phyloP scores from a whole-genome alignment of 345 rosid species.

The Gossypium thurberi region DNA sequence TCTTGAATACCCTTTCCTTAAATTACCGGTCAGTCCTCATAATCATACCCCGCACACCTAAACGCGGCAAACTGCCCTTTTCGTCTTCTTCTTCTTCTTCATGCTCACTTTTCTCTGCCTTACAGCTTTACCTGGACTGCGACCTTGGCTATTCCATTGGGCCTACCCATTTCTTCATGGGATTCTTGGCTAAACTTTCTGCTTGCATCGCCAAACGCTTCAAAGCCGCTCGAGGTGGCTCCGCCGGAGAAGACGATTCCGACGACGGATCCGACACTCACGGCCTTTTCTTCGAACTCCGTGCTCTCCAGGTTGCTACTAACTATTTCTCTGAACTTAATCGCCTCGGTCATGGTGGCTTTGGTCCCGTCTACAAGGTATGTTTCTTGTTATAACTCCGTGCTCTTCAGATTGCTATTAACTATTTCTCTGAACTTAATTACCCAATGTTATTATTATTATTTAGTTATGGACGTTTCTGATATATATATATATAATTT shows the following conservation, averaged over 20 bases:
- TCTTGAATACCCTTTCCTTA: not conserved
- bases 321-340: constrained; percentile 67
- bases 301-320: constrained; percentile 61
- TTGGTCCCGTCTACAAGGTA: constrained; percentile 90
- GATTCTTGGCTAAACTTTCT: constrained; percentile 1
- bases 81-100: not conserved
- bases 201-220: not conserved
- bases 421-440: constrained; percentile 64
- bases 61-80: not conserved
- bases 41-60: not conserved
- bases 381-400: constrained; percentile 26
- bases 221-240: not conserved
- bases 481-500: too few relatives aligned
- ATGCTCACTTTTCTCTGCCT: not conserved
- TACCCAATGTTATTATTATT: not conserved
- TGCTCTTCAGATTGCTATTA: constrained; percentile 63
- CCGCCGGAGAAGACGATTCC: constrained; percentile 9
- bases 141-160: not conserved
- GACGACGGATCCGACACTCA: constrained; percentile 24
- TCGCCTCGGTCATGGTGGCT: constrained; percentile 84
- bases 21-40: not conserved
- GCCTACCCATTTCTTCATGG: not conserved
- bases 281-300: constrained; percentile 57
- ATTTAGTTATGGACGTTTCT: not conserved
- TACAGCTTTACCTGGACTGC: not conserved